A percentile compares a stretch with the other conserved stretches of the same genome.
These are phyloP conservation scores for Pichia kluyveri DNA, from an alignment of 805 yeast genomes.

Conservation along the genomic window DNA sequence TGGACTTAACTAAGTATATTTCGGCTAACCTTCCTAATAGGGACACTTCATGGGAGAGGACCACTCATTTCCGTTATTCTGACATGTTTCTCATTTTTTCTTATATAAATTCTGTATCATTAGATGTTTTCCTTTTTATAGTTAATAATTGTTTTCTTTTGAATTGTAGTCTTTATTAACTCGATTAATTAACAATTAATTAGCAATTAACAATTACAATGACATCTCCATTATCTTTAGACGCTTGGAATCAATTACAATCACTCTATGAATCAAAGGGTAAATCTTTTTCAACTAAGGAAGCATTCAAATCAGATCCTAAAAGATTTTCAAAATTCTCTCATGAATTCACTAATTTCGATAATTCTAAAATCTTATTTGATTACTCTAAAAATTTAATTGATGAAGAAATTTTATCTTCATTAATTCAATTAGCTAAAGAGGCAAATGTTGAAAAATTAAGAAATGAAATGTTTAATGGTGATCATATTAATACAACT, in stretches of 20 bases:
- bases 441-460: slow-evolving; percentile 82
- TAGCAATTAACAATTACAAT: slow-evolving; percentile 6
- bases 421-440: slow-evolving; percentile 71
- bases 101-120: too few relatives aligned
- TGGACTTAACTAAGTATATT: background rate
- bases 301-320: slow-evolving; percentile 69
- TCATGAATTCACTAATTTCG: slow-evolving; percentile 72
- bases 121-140: too few relatives aligned
- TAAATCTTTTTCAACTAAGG: slow-evolving; percentile 60
- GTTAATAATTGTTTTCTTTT: too few relatives aligned
- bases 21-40: background rate
- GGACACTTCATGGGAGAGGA: background rate
- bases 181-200: too few relatives aligned
- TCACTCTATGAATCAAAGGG: slow-evolving; percentile 60
- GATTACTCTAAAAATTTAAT: slow-evolving; percentile 94
- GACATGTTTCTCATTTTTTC: too few relatives aligned
- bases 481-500: slow-evolving; percentile 90
- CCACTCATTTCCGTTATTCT: too few relatives aligned
- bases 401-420: slow-evolving; percentile 67
- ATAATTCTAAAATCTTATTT: slow-evolving; percentile 80
- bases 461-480: slow-evolving; percentile 86
- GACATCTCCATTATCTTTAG: slow-evolving; percentile 44
- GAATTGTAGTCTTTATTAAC: background rate
- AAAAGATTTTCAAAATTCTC: slow-evolving; percentile 69
- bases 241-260: slow-evolving; percentile 80